Percentiles rank a stretch among this genome's conserved stretches.
phyloP scores from a whole-genome alignment of 306 rosid species.

The Abrus precatorius region DNA sequence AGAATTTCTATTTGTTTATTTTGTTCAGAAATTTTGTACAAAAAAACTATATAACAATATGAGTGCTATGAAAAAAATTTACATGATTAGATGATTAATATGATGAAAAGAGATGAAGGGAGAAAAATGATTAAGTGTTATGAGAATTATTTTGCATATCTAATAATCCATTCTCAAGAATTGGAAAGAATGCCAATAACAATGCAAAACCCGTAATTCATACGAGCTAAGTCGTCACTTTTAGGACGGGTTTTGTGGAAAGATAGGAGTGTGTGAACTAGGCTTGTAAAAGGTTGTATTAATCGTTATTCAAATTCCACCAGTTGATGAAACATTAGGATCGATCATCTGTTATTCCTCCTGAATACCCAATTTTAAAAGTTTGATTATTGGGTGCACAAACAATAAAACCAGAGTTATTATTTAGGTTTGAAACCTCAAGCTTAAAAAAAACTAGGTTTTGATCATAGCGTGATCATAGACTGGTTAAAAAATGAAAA shows the following conservation, averaged over 20 bases:
- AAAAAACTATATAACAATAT: too few relatives aligned
- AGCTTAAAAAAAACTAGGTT: not conserved
- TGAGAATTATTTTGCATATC: too few relatives aligned
- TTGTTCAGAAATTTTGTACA: too few relatives aligned
- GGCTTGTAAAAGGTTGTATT: not conserved
- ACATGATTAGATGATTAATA: too few relatives aligned
- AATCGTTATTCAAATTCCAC: not conserved
- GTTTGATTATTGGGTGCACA: not conserved
- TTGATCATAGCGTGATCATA: not conserved
- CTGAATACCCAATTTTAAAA: not conserved
- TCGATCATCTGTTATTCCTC: not conserved
- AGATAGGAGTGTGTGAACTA: too few relatives aligned
- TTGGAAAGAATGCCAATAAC: constrained; percentile 4
- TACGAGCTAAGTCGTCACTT: not conserved
- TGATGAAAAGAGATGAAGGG: too few relatives aligned
- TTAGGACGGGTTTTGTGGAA: not conserved
- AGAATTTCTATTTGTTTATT: too few relatives aligned
- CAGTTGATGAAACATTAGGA: not conserved
- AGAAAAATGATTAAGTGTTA: too few relatives aligned
- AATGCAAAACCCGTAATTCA: not conserved
- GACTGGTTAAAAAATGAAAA: not conserved
- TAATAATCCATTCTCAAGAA: not conserved
- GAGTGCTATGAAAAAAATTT: too few relatives aligned
- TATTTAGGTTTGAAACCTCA: not conserved
- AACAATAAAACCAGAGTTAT: not conserved